Evolutionary conservation across 2,329 filamentous ascomycete species (phyloP), one percentile per base, ranked within the genome.

Genomic region (Calonectria pteridis): DNA sequence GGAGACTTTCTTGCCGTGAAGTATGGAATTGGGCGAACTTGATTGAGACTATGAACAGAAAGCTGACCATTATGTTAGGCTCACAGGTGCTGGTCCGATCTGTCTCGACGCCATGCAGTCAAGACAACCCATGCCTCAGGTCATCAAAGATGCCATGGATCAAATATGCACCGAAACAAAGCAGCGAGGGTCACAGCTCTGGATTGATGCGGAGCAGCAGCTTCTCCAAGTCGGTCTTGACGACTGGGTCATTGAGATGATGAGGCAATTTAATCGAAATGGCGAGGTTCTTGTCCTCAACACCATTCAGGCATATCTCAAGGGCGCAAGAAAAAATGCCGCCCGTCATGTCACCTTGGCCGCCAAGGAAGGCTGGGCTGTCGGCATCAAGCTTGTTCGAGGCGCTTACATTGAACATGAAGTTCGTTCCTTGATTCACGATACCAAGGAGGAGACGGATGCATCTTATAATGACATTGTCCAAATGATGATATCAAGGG

Each of bases 1-100:
- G 85, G 88, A 26, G 91, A 92, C 73, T 92, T 90, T 77, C 87
- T 92, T 1, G 89, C 90, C 0, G 82, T 92, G 69, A 93, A 92
- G 82, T 87, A 79, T 11, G 9, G 29, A 28, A 7, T 9, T 26
- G 5, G 7, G 2, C 6, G 7, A 26, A 4, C 18, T 28, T 4
- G 5, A 13, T 11, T 11, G 5, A 14, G 4, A 4, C 26, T 5
- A 20, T 6, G 26, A 26, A 20, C 31, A 20, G 1, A 31, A 3
- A 26, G 6, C 53, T 58, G 4, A 58, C 20, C 4, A 28, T 2
- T 4, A 3, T 5, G 11, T 13, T 49, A 85, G 83, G 67, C 79
- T 84, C 6, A 86, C 85, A n/a, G 85, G 85, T 49, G 85, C 84
- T 11, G 85, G 86, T 1, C 81, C 81, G 2, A 75, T 79, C 14